Evolutionary conservation across 768 basidiomycete genomes (phyloP), one percentile per base, ranked within the genome.

Genomic region (Tricholoma saponaceum): DNA sequence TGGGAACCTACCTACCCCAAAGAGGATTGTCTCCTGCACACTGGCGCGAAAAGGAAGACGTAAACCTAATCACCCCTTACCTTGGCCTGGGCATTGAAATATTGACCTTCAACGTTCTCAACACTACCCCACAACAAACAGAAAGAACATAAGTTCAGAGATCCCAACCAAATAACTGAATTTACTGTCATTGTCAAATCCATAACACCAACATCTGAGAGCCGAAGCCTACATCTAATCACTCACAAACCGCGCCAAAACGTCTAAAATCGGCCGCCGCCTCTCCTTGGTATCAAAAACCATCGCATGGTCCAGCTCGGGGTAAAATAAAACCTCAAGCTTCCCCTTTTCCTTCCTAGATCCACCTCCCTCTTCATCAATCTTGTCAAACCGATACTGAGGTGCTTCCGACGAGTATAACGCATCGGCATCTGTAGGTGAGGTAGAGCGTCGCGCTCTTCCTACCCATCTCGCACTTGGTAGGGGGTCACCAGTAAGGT

Each of bases 241-340:
- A 12, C 47, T 44, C 30, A 52, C 53, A 52, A 51, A 74, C 16
- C 67, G 60, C 25, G 60, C 60, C 8, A 77, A 56, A 30, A 75
- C 66, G 4, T 71, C 68, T 16, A 74, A 49, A 44, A 78, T 25
- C 18, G 63, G 58, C 41, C 52, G 58, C 30, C 69, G 67, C 56
- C 71, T 65, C 47, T 32, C 66, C 46, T 56, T 60, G 2, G 67
- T 69, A 58, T 77, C 76, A 61, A 79, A 77, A 64, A 77, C 68
- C 13, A 60, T 74, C 16, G 76, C 75, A 65, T 79, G 78, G 54
- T 78, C 77, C 22, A 77, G 57, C 4, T 51, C 62, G 2, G 70
- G 70, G 56, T 76, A 72, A 59, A 69, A 76, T 39, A 76, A 50
- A 16, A 78, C 76, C 57, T 78, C 70, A 54, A 76, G 37, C 37